Percentiles rank a stretch among this genome's conserved stretches.
These are phyloP conservation scores for Phytophthora boehmeriae DNA, from an alignment of 352 stramenopile genomes.

Conservation along the genomic window DNA sequence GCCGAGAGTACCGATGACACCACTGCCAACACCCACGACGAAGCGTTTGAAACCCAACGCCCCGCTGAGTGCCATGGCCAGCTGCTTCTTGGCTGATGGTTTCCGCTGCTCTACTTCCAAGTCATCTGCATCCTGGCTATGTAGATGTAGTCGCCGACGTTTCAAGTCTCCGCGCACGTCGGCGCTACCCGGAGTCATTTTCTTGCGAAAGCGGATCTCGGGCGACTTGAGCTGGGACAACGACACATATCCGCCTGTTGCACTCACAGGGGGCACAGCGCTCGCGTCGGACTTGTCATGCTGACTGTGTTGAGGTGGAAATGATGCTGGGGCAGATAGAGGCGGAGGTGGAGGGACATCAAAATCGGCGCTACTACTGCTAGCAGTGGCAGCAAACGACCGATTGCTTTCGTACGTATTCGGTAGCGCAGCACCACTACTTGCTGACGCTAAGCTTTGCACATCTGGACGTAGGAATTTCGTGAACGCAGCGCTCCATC, in stretches of 20 bases:
- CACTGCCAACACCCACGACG: constrained; percentile 36
- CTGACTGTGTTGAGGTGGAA: constrained; percentile 24
- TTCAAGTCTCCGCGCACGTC: constrained; percentile 65
- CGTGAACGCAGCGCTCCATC: constrained; percentile 61
- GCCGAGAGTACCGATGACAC: constrained; percentile 34
- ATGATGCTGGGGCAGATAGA: constrained; percentile 18
- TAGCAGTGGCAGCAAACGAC: constrained; percentile 25
- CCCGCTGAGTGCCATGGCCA: constrained; percentile 34
- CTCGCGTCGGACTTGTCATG: constrained; percentile 16
- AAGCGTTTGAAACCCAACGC: constrained; percentile 40
- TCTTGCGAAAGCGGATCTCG: constrained; percentile 74
- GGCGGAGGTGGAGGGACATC: constrained; percentile 24
- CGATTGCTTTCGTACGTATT: constrained; percentile 35
- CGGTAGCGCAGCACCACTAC: constrained; percentile 13
- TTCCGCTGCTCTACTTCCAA: constrained; percentile 29
- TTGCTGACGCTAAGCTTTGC: constrained; percentile 33
- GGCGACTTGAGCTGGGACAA: constrained; percentile 76
- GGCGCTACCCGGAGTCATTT: constrained; percentile 34
- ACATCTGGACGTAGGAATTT: constrained; percentile 70
- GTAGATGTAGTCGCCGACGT: constrained; percentile 51
- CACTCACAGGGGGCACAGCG: constrained; percentile 38
- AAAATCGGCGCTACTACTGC: constrained; percentile 29
- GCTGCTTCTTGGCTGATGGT: constrained; percentile 35
- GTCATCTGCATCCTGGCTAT: constrained; percentile 40
- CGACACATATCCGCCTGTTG: constrained; percentile 72